Conservation (phyloP, 257 asterid genomes). For the Misopates orontium region DNA sequence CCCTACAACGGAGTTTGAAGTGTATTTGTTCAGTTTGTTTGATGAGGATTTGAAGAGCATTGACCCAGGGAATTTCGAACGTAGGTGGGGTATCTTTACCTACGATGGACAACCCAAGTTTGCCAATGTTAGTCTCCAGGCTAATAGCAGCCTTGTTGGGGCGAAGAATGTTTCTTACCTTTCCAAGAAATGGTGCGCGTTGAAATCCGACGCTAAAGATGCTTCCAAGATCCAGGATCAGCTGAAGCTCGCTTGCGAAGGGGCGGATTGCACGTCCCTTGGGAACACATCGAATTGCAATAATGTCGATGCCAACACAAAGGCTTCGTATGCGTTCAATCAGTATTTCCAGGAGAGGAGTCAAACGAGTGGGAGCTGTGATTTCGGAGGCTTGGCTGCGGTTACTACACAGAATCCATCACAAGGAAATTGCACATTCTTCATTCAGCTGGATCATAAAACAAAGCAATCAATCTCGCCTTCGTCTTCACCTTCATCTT, state of each 20-base stretch:
- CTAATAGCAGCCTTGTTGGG: conserved; percentile 16
- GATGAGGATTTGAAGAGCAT: conserved; percentile 45
- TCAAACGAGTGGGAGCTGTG: conserved; percentile 23
- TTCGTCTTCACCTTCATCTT: too few relatives aligned
- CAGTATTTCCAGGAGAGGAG: conserved; percentile 28
- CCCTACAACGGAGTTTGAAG: conserved; percentile 28
- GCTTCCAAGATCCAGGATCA: conserved; percentile 1
- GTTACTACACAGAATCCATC: background rate
- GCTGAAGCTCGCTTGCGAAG: conserved; percentile 28
- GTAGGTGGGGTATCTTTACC: conserved; percentile 39
- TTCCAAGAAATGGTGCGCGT: conserved; percentile 32
- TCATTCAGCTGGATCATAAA: too few relatives aligned
- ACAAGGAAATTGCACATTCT: too few relatives aligned
- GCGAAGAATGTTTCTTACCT: conserved; percentile 31
- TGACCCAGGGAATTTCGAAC: conserved; percentile 40
- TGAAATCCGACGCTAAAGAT: conserved; percentile 24
- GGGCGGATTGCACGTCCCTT: conserved; percentile 36
- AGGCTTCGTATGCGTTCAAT: conserved; percentile 38
- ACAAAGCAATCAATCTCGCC: too few relatives aligned
- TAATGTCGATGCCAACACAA: conserved; percentile 1
- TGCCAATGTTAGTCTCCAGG: conserved; percentile 21
- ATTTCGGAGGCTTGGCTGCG: conserved; percentile 27
- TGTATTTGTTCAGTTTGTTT: conserved; percentile 32
- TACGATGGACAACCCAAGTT: conserved; percentile 37
- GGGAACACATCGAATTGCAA: conserved; percentile 34